phyloP scores from a whole-genome alignment of 2,329 filamentous ascomycete species.

The Chalaropsis thielavioides region DNA sequence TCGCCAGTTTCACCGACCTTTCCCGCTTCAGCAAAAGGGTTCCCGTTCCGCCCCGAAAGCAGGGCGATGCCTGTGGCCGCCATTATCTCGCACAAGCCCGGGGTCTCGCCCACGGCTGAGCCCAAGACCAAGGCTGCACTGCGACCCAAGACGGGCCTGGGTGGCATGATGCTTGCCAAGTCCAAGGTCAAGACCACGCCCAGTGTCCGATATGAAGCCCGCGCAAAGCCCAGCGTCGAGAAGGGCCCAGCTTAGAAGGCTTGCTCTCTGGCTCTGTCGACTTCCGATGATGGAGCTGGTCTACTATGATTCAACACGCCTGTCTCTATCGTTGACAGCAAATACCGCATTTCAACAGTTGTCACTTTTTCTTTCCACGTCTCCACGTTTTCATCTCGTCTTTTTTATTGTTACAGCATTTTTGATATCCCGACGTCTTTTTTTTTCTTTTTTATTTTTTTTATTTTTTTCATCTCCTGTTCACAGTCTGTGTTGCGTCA shows the following conservation, averaged over 20 bases:
- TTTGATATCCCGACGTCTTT: not conserved
- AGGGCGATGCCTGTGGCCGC: not conserved
- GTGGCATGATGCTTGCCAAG: constrained; percentile 3
- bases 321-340: not conserved
- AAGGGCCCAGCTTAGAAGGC: not conserved
- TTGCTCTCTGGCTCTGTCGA: not conserved
- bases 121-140: not conserved
- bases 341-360: not conserved
- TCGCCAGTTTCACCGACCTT: not conserved
- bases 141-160: not conserved
- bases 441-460: not conserved
- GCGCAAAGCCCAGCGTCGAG: not conserved
- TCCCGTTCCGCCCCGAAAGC: not conserved
- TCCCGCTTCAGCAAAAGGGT: not conserved
- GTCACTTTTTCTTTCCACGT: not conserved
- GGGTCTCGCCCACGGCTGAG: not conserved
- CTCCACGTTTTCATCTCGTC: not conserved
- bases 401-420: not conserved
- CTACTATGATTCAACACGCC: not conserved
- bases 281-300: not conserved
- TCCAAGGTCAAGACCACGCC: not conserved
- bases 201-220: not conserved
- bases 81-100: not conserved
- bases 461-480: not conserved
- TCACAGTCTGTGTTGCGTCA: not conserved